Conservation (phyloP, 805 yeast species). For the Saccharomycopsis amapae region DNA sequence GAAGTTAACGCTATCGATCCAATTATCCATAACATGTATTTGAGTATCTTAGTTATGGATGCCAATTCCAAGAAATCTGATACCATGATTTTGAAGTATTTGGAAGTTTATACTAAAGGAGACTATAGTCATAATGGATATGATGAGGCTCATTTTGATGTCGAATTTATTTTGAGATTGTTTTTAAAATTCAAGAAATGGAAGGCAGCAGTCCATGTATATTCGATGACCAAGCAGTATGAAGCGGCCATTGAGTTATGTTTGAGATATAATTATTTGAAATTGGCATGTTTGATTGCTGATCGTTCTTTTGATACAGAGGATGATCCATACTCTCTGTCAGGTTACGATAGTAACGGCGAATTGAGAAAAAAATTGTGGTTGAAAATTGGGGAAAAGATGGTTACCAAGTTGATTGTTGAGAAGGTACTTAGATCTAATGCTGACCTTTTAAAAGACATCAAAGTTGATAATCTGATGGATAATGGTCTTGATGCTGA, state of each 20-base stretch:
- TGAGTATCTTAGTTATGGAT: conserved; percentile 56
- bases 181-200: conserved; percentile 54
- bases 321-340: not conserved
- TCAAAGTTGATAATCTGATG: conserved; percentile 22
- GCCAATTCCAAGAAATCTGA: conserved; percentile 36
- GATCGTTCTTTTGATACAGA: conserved; percentile 39
- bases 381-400: conserved; percentile 54
- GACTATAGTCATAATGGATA: conserved; percentile 1
- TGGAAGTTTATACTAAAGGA: conserved; percentile 34
- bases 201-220: conserved; percentile 66
- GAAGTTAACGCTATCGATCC: conserved; percentile 37
- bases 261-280: conserved; percentile 49
- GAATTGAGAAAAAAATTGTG: conserved; percentile 62
- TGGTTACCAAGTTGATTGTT: conserved; percentile 30
- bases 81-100: conserved; percentile 40
- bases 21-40: conserved; percentile 60
- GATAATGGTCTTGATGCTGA: conserved; percentile 13
- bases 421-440: conserved; percentile 21
- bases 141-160: conserved; percentile 42
- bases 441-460: conserved; percentile 24
- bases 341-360: conserved; percentile 27
- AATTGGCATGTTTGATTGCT: conserved; percentile 51
- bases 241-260: conserved; percentile 82
- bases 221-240: conserved; percentile 56
- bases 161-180: conserved; percentile 67